These are phyloP conservation scores for Phytophthora hybrid DNA, from an alignment of 352 stramenopile genomes.

Conservation along the genomic window DNA sequence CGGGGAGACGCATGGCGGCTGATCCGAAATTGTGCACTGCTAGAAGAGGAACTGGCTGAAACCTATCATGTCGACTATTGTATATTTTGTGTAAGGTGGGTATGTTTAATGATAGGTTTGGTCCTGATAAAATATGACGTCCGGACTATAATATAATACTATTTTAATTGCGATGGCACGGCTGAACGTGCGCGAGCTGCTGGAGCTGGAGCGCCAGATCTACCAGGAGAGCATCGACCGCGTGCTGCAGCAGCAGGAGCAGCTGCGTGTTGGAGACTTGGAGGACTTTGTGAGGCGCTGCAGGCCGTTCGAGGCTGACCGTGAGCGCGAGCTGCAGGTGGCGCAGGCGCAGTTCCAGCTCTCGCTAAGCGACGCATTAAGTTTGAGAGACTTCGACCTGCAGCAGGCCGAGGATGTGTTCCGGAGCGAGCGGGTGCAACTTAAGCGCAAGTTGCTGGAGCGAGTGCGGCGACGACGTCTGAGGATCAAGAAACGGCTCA, in stretches of 20 bases:
- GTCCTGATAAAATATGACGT: too few relatives aligned
- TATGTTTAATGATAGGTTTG: too few relatives aligned
- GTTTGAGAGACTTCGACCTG: conserved; percentile 79
- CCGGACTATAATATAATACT: too few relatives aligned
- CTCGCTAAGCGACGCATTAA: conserved; percentile 59
- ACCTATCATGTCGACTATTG: background rate
- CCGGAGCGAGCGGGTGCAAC: conserved; percentile 18
- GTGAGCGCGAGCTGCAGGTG: conserved; percentile 54
- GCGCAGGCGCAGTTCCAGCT: conserved; percentile 64
- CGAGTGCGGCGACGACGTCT: conserved; percentile 25
- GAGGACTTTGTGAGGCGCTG: conserved; percentile 74
- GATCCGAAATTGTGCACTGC: conserved; percentile 13
- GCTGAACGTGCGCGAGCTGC: conserved; percentile 74
- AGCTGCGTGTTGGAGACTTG: conserved; percentile 56
- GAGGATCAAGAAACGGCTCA: conserved; percentile 30
- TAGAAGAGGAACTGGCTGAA: conserved; percentile 35
- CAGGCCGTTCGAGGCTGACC: conserved; percentile 62
- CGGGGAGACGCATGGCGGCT: conserved; percentile 27
- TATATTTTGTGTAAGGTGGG: too few relatives aligned
- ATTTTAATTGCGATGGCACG: background rate
- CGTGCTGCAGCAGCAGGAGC: conserved; percentile 53
- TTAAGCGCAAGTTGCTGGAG: conserved; percentile 42
- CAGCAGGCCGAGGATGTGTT: conserved; percentile 76
- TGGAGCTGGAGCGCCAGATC: conserved; percentile 83
- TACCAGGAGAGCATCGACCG: conserved; percentile 88